These are phyloP conservation scores for Bruguiera gymnorhiza DNA, from an alignment of 345 rosid species.

Conservation along the genomic window DNA sequence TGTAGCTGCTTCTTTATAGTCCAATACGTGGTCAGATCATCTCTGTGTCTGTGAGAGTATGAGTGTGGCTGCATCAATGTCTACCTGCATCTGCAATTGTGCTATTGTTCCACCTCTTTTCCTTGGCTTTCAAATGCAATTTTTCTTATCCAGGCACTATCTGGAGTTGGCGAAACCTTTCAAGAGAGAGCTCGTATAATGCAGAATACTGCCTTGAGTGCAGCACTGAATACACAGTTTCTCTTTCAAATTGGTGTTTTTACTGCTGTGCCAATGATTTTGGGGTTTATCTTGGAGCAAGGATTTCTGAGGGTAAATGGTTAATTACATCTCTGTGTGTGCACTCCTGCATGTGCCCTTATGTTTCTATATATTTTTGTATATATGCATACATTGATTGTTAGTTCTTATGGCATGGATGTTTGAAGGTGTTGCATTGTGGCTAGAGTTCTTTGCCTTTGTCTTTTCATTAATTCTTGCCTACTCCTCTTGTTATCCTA, in stretches of 20 bases:
- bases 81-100: not conserved
- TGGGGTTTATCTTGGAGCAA: constrained; percentile 68
- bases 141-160: constrained; percentile 63
- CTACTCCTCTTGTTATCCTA: not conserved
- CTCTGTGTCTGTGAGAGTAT: not conserved
- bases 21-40: not conserved
- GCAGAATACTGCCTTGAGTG: constrained; percentile 62
- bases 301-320: constrained; percentile 57
- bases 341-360: too few relatives aligned
- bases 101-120: not conserved
- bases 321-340: too few relatives aligned
- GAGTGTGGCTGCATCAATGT: not conserved
- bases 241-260: constrained; percentile 94
- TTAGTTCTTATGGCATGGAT: not conserved
- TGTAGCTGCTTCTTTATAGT: not conserved
- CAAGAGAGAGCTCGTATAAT: constrained; percentile 50
- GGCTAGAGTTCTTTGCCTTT: not conserved
- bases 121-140: not conserved
- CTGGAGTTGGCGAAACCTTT: constrained; percentile 84
- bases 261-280: constrained; percentile 93
- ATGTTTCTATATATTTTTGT: too few relatives aligned
- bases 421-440: constrained; percentile 3
- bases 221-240: constrained; percentile 92
- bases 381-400: too few relatives aligned
- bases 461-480: not conserved